Percentiles rank a stretch among this genome's conserved stretches.
Evolutionary conservation across 306 rosid genomes (phyloP).

Genomic region (Lupinus albus): DNA sequence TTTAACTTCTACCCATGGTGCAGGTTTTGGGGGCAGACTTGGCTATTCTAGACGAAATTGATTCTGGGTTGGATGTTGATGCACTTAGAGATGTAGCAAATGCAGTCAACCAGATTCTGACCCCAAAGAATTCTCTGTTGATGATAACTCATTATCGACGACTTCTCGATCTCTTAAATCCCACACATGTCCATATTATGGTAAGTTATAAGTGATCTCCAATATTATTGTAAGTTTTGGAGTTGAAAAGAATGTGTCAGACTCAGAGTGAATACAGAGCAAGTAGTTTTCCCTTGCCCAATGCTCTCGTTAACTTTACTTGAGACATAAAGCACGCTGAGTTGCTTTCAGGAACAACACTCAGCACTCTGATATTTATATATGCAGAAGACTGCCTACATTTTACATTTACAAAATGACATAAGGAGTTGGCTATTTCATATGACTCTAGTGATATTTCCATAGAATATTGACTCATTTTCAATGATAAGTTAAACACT

Average conservation of each 20-base stretch:
- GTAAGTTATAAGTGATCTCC: conserved; percentile 53
- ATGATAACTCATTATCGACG: conserved; percentile 90
- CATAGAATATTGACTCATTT: too few species aligned
- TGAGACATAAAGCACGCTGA: too few species aligned
- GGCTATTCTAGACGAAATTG: conserved; percentile 91
- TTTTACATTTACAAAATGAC: too few species aligned
- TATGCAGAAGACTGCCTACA: too few species aligned
- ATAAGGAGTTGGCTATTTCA: too few species aligned
- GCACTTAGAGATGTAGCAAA: conserved; percentile 90
- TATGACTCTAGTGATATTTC: too few species aligned
- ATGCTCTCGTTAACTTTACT: conserved; percentile 3
- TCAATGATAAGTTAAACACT: too few species aligned
- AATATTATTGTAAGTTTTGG: conserved; percentile 23
- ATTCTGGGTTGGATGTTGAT: conserved; percentile 96
- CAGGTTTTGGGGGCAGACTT: conserved; percentile 97
- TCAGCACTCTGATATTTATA: too few species aligned
- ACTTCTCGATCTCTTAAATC: conserved; percentile 76
- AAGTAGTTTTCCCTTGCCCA: conserved; percentile 1
- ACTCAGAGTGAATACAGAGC: not conserved
- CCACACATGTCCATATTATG: conserved; percentile 79
- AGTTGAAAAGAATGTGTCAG: conserved; percentile 17
- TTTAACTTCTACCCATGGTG: conserved; percentile 12
- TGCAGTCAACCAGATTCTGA: conserved; percentile 75
- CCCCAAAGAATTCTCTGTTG: conserved; percentile 71
- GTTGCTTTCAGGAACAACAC: too few species aligned